Evolutionary conservation across 257 asterid species (phyloP).

Genomic region (Scutellaria galericulata): DNA sequence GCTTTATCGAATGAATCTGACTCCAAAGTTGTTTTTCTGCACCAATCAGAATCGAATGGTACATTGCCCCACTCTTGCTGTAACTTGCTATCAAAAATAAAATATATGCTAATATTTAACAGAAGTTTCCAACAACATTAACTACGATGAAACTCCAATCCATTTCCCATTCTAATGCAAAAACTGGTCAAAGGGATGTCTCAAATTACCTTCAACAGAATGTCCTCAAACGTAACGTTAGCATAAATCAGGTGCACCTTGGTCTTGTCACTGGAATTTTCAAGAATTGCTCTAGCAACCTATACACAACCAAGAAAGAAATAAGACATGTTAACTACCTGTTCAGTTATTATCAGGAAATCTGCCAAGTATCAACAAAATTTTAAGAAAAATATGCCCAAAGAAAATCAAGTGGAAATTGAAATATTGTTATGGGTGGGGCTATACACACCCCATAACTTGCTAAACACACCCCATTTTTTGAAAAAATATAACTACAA

Average conservation of each 20-base stretch:
- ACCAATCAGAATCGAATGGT: not conserved
- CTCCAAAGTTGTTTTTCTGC: not conserved
- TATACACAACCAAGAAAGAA: constrained; percentile 33
- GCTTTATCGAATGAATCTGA: too few relatives aligned
- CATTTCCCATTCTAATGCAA: constrained; percentile 8
- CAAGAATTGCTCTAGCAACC: constrained; percentile 88
- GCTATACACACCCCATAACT: too few relatives aligned
- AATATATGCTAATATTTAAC: too few relatives aligned
- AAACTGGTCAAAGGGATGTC: constrained; percentile 1
- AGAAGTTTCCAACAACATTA: not conserved
- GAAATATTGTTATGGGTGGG: not conserved
- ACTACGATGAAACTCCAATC: not conserved
- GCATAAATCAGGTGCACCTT: constrained; percentile 86
- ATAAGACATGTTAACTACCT: not conserved
- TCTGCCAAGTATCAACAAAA: not conserved
- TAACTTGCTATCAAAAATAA: not conserved
- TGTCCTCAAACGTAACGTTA: constrained; percentile 77
- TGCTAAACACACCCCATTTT: too few relatives aligned
- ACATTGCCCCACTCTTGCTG: not conserved
- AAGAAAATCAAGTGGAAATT: not conserved
- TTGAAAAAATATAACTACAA: too few relatives aligned
- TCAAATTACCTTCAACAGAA: constrained; percentile 70
- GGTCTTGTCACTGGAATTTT: constrained; percentile 75
- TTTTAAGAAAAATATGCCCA: not conserved
- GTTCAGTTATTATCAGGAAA: not conserved